Base-by-base conservation (phyloP, 768 basidiomycete species). In the Rhodosporidiobolus sp. region DNA sequence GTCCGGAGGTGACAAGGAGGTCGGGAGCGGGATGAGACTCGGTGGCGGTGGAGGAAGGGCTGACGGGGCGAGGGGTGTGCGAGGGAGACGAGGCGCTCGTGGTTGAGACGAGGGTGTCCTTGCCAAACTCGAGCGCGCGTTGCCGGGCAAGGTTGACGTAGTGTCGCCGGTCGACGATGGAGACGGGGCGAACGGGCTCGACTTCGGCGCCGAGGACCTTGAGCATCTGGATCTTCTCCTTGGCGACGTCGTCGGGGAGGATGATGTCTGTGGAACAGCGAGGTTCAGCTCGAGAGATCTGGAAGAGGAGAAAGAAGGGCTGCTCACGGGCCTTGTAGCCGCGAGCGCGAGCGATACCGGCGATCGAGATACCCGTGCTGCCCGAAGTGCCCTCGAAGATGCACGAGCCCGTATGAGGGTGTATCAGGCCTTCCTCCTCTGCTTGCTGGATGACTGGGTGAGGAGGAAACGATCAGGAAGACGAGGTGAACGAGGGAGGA, bases 341-440 rank as follows among this genome's bases (percentile, higher is more conserved):
- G 28, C 75, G 62, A 2, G 77, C 73, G 6, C 68, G 70, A 3
- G 93, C 90, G 62, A 99, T 90, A 5, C 91, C 96, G 0, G 96
- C 95, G 62, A 99, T 88, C 1, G 94, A 96, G 67, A 98, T 98
- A 11, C 96, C 94, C 0, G 94, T 96, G 0, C 92, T 94, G 14
- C 92, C 96, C 7, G 95, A 92, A 0, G 95, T 99, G 7, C 96
- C 96, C 81, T 98, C 96, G 69, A 98, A 99, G 50, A 99, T 93
- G 12, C 91, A 87, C 0, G 91, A 96, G 11, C 90, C 90, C 0
- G 92, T 94, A 72, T 93, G 81, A 0, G 94, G 96, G 67, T 88
- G 86, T 2, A 99, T 82, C 4, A 92, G 83, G 1, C 94, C 94
- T 70, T 86, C 84, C 16, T 85, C 85, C 80, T 98, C 95, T 0